Evolutionary conservation across 176 grass and related monocot genomes (phyloP).

Genomic region (Aechmea fasciata): DNA sequence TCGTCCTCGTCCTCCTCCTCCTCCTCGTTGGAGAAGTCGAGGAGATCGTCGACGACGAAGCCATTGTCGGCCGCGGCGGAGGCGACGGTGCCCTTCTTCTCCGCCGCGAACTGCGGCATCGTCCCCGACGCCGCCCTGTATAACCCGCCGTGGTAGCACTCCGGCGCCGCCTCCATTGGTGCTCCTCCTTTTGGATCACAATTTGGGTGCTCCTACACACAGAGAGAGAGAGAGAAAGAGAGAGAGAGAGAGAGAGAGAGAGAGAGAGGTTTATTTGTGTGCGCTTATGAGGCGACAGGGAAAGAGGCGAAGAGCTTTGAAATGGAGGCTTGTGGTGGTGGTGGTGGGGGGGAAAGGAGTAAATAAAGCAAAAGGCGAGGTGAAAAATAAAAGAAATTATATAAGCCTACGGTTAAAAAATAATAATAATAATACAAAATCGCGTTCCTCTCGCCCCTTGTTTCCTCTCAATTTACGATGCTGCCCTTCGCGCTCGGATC

Average conservation of each 20-base stretch:
- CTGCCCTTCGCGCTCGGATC: slow-evolving; percentile 15
- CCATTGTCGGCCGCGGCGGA: slow-evolving; percentile 29
- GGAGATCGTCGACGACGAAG: slow-evolving; percentile 78
- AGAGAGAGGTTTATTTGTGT: slow-evolving; percentile 48
- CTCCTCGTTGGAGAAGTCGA: slow-evolving; percentile 68
- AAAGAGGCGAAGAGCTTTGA: slow-evolving; percentile 2
- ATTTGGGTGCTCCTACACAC: slow-evolving; percentile 25
- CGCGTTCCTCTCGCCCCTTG: neutral
- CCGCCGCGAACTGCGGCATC: slow-evolving; percentile 4
- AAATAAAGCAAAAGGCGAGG: slow-evolving; percentile 50
- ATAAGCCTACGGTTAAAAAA: slow-evolving; percentile 6
- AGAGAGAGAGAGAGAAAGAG: slow-evolving; percentile 2
- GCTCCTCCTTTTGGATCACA: slow-evolving; percentile 18
- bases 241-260: slow-evolving; percentile 30
- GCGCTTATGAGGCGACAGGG: slow-evolving; percentile 12
- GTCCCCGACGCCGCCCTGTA: slow-evolving; percentile 17
- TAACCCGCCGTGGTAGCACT: slow-evolving; percentile 18
- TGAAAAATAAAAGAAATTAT: slow-evolving; percentile 28
- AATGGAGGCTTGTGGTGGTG: slow-evolving; percentile 27
- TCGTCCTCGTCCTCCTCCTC: slow-evolving; percentile 34
- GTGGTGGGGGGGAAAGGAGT: slow-evolving; percentile 54
- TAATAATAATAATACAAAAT: neutral
- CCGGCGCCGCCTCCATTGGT: slow-evolving; percentile 19
- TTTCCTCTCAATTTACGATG: too few species aligned
- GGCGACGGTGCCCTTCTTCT: slow-evolving; percentile 40